phyloP scores from a whole-genome alignment of 2,329 filamentous ascomycete genomes.

The Fusarium longipes region DNA sequence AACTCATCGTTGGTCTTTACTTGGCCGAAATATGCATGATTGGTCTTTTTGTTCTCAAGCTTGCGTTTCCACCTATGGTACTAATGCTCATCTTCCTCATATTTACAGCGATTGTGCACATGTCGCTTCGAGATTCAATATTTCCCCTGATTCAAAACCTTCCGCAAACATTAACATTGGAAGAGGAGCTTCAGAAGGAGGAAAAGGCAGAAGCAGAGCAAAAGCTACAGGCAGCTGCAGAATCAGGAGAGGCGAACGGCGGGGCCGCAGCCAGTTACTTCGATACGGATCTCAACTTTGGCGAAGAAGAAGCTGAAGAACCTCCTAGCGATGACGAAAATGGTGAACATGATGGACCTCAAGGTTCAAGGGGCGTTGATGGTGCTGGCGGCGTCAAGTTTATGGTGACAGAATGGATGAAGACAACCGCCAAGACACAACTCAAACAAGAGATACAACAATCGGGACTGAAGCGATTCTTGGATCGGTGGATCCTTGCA shows the following conservation, averaged over 20 bases:
- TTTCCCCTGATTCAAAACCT: constrained; percentile 81
- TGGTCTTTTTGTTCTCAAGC: constrained; percentile 80
- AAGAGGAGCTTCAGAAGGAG: constrained; percentile 59
- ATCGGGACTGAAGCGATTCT: constrained; percentile 45
- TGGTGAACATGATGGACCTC: constrained; percentile 31
- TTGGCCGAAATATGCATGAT: constrained; percentile 85
- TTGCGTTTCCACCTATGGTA: constrained; percentile 74
- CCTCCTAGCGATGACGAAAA: constrained; percentile 46
- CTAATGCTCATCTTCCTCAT: constrained; percentile 81
- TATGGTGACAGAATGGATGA: constrained; percentile 51
- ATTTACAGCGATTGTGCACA: constrained; percentile 80
- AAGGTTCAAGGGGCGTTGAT: constrained; percentile 52
- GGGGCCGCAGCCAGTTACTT: constrained; percentile 52
- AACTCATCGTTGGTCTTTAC: constrained; percentile 86
- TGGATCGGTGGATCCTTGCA: constrained; percentile 46
- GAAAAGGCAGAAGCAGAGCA: constrained; percentile 61
- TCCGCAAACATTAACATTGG: constrained; percentile 74
- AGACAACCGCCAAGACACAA: constrained; percentile 53
- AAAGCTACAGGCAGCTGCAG: constrained; percentile 40
- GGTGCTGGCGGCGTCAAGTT: constrained; percentile 52
- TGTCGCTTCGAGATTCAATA: constrained; percentile 78
- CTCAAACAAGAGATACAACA: constrained; percentile 41
- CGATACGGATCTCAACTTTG: constrained; percentile 51
- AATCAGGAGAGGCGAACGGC: constrained; percentile 31
- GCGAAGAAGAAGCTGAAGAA: constrained; percentile 48